These are phyloP conservation scores for Metarhizium guizhouense DNA, from an alignment of 2,329 filamentous ascomycete species.

Conservation along the genomic window DNA sequence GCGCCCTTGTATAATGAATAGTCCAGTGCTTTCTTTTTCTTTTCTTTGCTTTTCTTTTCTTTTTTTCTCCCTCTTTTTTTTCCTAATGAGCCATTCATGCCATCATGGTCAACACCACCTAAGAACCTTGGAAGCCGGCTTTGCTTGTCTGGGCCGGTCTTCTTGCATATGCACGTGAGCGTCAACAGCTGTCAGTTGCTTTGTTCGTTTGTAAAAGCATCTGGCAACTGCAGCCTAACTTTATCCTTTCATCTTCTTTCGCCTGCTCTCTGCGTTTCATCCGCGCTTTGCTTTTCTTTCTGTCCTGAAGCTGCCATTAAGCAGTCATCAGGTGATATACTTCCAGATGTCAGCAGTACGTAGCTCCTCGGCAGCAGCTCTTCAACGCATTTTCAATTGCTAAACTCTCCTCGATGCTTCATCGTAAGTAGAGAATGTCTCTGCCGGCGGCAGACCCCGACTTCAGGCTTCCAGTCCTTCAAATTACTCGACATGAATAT, in stretches of 20 bases:
- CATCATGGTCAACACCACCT: too few relatives aligned
- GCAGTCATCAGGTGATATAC: neutral
- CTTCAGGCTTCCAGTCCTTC: neutral
- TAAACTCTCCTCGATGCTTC: neutral
- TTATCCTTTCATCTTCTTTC: neutral
- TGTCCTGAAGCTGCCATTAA: neutral
- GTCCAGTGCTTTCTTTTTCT: too few relatives aligned
- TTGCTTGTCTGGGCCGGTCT: neutral
- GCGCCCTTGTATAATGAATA: too few relatives aligned
- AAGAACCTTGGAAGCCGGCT: neutral
- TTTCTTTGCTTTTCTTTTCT: too few relatives aligned
- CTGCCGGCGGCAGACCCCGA: neutral
- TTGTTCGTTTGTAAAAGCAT: neutral
- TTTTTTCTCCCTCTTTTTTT: too few relatives aligned
- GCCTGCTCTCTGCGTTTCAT: neutral
- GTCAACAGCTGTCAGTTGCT: neutral
- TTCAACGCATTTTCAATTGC: neutral
- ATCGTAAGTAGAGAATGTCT: neutral
- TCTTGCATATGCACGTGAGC: slow-evolving; percentile 1
- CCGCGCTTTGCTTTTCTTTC: neutral
- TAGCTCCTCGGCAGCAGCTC: neutral
- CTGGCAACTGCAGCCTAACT: neutral
- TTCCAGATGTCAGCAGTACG: neutral
- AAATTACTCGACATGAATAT: slow-evolving; percentile 2
- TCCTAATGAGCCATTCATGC: too few relatives aligned